phyloP scores from a whole-genome alignment of 148 eudicot genomes.

The Heliosperma pusillum region DNA sequence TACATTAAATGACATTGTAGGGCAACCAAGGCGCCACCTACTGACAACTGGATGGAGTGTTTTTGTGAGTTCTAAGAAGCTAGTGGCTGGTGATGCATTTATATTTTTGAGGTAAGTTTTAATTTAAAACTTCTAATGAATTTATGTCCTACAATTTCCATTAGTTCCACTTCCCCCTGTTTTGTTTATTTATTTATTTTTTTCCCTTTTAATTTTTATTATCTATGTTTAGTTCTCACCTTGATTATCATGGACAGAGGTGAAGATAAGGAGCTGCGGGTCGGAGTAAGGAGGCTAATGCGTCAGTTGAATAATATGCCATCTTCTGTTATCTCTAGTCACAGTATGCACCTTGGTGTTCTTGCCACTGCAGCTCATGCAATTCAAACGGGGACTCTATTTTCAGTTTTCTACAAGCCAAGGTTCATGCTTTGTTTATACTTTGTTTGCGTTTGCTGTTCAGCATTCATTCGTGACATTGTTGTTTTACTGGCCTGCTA shows the following conservation, averaged over 20 bases:
- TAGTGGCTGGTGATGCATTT: conserved; percentile 96
- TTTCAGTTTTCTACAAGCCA: conserved; percentile 86
- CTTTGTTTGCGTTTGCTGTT: background rate
- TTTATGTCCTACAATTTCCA: background rate
- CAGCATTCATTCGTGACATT: background rate
- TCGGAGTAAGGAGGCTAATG: conserved; percentile 88
- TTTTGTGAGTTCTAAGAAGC: conserved; percentile 87
- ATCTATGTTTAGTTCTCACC: background rate
- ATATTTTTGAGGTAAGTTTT: conserved; percentile 71
- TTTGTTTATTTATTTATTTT: too few species aligned
- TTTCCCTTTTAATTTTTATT: background rate
- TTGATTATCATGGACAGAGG: conserved; percentile 40
- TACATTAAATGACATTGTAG: conserved; percentile 36
- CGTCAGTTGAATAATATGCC: conserved; percentile 82
- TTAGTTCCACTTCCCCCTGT: background rate
- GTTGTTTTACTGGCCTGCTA: background rate
- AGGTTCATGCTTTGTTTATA: conserved; percentile 43
- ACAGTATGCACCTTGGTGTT: conserved; percentile 97
- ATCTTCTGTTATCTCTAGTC: conserved; percentile 92
- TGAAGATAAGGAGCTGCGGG: conserved; percentile 83
- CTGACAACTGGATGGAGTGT: conserved; percentile 99
- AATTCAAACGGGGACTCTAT: conserved; percentile 58
- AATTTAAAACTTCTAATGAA: background rate
- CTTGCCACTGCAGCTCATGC: conserved; percentile 98
- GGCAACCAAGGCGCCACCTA: conserved; percentile 95